These are phyloP conservation scores for Amesomyces nigricolor DNA, from an alignment of 2,329 filamentous ascomycete genomes.

Conservation along the genomic window DNA sequence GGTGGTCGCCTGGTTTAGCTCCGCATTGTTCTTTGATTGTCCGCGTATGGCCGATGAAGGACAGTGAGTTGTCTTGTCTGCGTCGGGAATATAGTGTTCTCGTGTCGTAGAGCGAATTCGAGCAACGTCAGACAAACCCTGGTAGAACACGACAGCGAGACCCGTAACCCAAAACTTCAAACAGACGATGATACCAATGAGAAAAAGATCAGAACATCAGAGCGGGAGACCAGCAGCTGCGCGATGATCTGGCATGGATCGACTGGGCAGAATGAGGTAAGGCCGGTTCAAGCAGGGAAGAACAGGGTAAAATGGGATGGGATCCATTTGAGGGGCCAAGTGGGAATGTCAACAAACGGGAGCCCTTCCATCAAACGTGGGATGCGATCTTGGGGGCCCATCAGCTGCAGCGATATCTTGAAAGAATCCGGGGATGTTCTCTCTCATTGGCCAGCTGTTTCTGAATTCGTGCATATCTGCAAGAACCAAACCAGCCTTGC, in stretches of 20 bases:
- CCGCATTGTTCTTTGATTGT: constrained; percentile 2
- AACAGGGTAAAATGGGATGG: constrained; percentile 1
- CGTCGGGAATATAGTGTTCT: background rate
- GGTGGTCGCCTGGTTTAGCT: constrained; percentile 9
- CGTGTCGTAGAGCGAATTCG: background rate
- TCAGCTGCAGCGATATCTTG: background rate
- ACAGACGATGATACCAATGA: background rate
- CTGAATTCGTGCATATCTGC: background rate
- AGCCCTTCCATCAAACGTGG: background rate
- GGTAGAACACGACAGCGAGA: background rate
- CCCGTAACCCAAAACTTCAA: background rate
- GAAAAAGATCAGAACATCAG: background rate
- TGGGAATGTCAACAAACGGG: constrained; percentile 17
- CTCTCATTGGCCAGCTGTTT: constrained; percentile 1
- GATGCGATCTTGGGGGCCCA: background rate
- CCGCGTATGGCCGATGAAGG: background rate
- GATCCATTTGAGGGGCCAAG: constrained; percentile 1
- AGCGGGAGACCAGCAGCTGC: background rate
- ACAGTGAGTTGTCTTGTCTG: background rate
- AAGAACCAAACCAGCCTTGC: background rate
- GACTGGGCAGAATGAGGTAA: constrained; percentile 1
- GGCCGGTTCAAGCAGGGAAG: background rate
- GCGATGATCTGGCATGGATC: constrained; percentile 17
- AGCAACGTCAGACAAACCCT: constrained; percentile 1
- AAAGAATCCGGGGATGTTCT: background rate